Evolutionary conservation across 2,329 filamentous ascomycete genomes (phyloP).

Genomic region (Pseudocercospora fijiensis): DNA sequence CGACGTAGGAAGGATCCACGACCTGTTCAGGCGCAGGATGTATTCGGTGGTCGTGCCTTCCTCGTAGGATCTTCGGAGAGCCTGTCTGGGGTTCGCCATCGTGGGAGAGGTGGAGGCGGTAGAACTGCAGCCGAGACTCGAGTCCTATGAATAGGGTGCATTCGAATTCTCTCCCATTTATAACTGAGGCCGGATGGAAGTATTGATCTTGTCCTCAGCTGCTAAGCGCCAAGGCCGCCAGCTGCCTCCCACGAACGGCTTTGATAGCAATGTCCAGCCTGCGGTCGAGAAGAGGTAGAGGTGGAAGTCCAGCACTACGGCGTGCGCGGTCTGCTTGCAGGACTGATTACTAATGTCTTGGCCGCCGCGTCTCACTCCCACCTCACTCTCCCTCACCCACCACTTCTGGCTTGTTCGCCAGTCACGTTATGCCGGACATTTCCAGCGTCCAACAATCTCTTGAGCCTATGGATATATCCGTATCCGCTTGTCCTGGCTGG

Average conservation of each 20-base stretch:
- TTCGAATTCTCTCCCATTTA: not conserved
- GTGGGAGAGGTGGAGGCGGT: not conserved
- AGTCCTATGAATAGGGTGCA: not conserved
- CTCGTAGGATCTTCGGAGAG: constrained; percentile 13
- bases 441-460: too few species aligned
- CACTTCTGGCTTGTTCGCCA: too few species aligned
- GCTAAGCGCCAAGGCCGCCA: not conserved
- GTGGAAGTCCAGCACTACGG: not conserved
- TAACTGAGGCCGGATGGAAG: too few species aligned
- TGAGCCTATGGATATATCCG: too few species aligned
- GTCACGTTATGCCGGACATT: not conserved
- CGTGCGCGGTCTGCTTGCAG: not conserved
- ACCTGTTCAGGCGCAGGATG: constrained; percentile 66
- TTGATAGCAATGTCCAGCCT: not conserved
- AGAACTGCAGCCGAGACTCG: not conserved
- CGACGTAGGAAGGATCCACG: constrained; percentile 72
- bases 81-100: not conserved
- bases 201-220: not conserved
- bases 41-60: constrained; percentile 19
- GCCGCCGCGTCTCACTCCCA: not conserved
- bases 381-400: too few species aligned
- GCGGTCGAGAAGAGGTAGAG: not conserved
- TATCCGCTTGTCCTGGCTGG: too few species aligned
- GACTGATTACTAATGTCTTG: not conserved
- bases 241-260: not conserved